Evolutionary conservation across 495 filamentous ascomycete genomes (phyloP), one percentile per base, ranked within the genome.

Genomic region (Hapsidospora chrysogenum): DNA sequence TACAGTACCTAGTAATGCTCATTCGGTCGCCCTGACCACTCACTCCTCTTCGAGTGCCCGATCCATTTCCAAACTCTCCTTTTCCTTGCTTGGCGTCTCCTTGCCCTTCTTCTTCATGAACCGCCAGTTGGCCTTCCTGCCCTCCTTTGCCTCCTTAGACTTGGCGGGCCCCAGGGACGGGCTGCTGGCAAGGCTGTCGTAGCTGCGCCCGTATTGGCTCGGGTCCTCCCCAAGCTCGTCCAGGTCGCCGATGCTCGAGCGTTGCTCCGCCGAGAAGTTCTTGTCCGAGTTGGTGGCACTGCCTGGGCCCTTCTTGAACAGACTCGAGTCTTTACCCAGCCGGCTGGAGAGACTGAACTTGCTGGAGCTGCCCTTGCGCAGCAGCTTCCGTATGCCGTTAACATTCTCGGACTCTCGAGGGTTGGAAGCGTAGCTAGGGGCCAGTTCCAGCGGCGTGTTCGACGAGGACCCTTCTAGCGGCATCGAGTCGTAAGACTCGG

Each of bases 291-390:
- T 51, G 27, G 53, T 49, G 2, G 51, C 54, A 47, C 59, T 67
- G 43, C 61, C 55, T 5, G 63, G 57, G 2, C 66, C 69, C 39
- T 76, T 78, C 52, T 78, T 80, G 27, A 64, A 74, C 34, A 76
- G 68, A 4, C 74, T 50, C 13, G 67, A 61, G 16, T 67, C 70
- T 37, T 78, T 74, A 42, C 80, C 76, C 10, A 66, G 42, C 9
- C 60, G 58, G 42, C 76, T 80, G 4, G 78, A 69, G 16, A 75
- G 55, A 46, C 74, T 78, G 54, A 85, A 85, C 53, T 85, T 86
- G 51, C 76, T 71, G 14, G 78, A 80, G 54, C 76, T 81, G 37
- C 79, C 70, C 48, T 86, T 86, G 31, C 80, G 75, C 16, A 80
- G 76, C 40, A 86, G 70, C 48, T 82, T 79, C 40, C 75, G 68